phyloP scores from a whole-genome alignment of 73 alveolate genomes.

The Uronychia binucleata region DNA sequence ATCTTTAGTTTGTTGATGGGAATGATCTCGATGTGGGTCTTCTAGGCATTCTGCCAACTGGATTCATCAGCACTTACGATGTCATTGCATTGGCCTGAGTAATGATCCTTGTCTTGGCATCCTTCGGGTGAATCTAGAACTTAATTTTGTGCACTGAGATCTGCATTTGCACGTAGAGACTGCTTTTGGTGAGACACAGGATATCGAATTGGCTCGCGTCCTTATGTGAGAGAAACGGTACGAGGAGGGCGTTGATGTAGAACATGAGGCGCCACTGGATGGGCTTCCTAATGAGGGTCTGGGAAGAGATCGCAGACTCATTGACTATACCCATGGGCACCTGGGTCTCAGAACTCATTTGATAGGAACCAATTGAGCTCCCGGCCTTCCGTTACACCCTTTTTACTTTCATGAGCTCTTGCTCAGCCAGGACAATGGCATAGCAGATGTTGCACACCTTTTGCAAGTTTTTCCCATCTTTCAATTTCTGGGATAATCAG shows the following conservation, averaged over 20 bases:
- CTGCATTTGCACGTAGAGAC: conserved; percentile 8
- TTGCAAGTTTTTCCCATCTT: conserved; percentile 38
- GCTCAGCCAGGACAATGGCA: conserved; percentile 52
- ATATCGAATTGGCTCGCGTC: not conserved
- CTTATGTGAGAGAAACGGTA: not conserved
- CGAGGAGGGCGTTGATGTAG: conserved; percentile 1
- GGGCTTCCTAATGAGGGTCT: conserved; percentile 16
- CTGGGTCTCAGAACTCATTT: not conserved
- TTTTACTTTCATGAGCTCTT: conserved; percentile 26
- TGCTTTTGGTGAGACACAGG: not conserved
- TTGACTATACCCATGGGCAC: not conserved
- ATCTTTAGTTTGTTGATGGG: conserved; percentile 52
- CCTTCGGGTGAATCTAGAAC: not conserved
- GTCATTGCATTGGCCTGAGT: not conserved
- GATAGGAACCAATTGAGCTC: conserved; percentile 12
- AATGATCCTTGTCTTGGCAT: not conserved
- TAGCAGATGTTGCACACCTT: conserved; percentile 59
- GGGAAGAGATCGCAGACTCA: conserved; percentile 4
- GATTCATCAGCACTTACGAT: not conserved
- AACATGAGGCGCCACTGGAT: conserved; percentile 29
- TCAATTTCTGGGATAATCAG: conserved; percentile 21
- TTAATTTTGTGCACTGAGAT: not conserved
- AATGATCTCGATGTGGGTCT: conserved; percentile 6
- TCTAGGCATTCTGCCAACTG: not conserved
- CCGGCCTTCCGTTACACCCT: conserved; percentile 14